Percentiles rank a stretch among this genome's conserved stretches.
phyloP scores from a whole-genome alignment of 306 rosid species.

The Betula pendula region DNA sequence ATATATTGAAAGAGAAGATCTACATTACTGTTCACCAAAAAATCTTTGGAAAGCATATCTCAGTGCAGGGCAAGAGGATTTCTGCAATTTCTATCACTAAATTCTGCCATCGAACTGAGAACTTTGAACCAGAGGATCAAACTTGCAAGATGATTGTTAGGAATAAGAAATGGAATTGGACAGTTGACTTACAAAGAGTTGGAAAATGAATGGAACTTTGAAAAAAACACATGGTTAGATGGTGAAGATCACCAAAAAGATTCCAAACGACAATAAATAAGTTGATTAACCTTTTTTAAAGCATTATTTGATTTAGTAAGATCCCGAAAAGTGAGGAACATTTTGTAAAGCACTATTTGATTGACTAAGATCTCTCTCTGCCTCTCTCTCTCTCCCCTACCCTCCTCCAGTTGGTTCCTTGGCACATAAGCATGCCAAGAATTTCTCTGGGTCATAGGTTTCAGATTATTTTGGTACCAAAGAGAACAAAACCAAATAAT shows the following conservation, averaged over 20 bases:
- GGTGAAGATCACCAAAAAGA: background rate
- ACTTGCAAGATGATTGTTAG: background rate
- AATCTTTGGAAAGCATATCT: conserved; percentile 37
- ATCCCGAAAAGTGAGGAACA: no score
- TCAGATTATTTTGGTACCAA: background rate
- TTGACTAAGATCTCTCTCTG: background rate
- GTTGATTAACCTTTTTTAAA: background rate
- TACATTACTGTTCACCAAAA: conserved; percentile 20
- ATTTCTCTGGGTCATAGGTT: background rate
- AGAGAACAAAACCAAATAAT: background rate
- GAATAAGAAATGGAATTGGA: background rate
- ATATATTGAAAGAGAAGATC: background rate
- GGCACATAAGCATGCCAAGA: no score
- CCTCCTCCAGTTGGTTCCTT: no score
- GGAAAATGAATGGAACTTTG: background rate
- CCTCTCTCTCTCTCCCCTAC: background rate
- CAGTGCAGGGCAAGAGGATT: conserved; percentile 37
- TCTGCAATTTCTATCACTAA: conserved; percentile 26
- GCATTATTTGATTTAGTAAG: background rate
- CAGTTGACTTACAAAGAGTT: background rate
- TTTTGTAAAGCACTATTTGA: background rate
- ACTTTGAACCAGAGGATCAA: background rate
- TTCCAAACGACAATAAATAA: background rate
- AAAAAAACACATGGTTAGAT: background rate
- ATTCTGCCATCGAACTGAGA: conserved; percentile 24